Evolutionary conservation across 106 monocot genomes (phyloP).

Genomic region (Dendrobium nobile): DNA sequence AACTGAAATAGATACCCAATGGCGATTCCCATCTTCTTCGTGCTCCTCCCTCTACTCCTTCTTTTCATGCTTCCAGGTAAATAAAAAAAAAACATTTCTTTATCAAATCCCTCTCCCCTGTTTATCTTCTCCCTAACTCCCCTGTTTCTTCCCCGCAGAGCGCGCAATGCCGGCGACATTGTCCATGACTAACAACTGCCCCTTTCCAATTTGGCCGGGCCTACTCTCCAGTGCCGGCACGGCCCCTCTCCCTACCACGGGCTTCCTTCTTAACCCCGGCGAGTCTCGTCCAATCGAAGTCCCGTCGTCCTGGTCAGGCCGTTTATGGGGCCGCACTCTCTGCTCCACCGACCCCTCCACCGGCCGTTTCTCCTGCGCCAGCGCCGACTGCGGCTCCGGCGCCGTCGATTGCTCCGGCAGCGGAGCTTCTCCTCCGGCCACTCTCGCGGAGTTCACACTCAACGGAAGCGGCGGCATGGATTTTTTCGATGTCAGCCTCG

Average conservation of each 20-base stretch:
- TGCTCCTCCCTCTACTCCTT: not conserved
- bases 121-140: not conserved
- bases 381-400: constrained; percentile 45
- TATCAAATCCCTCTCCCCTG: not conserved
- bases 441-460: constrained; percentile 55
- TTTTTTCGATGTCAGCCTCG: constrained; percentile 65
- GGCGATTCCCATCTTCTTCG: not conserved
- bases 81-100: not conserved
- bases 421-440: constrained; percentile 39
- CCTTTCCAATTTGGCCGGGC: constrained; percentile 18
- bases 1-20: not conserved
- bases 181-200: constrained; percentile 19
- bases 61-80: not conserved
- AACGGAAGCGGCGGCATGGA: constrained; percentile 27
- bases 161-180: not conserved
- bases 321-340: constrained; percentile 22
- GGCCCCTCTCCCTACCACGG: constrained; percentile 13
- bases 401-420: constrained; percentile 26
- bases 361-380: constrained; percentile 25
- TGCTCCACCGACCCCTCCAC: constrained; percentile 14
- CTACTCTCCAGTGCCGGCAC: constrained; percentile 25
- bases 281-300: constrained; percentile 7
- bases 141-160: not conserved
- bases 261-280: constrained; percentile 11
- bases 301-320: constrained; percentile 24